phyloP scores from a whole-genome alignment of 345 rosid genomes.

The Draba incana region DNA sequence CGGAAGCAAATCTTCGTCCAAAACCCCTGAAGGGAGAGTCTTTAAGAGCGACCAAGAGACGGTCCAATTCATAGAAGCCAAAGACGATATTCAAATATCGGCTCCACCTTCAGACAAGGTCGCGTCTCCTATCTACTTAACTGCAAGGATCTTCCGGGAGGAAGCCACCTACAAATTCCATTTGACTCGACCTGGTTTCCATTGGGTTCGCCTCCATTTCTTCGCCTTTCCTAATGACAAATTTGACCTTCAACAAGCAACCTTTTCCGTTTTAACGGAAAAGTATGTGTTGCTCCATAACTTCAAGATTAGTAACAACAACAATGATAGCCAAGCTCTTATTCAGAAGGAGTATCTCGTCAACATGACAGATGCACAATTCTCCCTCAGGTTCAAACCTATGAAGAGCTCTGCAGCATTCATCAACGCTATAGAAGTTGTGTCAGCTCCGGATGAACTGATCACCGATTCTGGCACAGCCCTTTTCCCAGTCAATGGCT shows the following conservation, averaged over 20 bases:
- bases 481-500: conserved; percentile 56
- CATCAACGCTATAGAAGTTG: conserved; percentile 73
- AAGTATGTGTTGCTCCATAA: conserved; percentile 65
- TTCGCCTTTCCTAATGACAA: conserved; percentile 47
- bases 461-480: conserved; percentile 54
- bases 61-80: conserved; percentile 45
- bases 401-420: conserved; percentile 66
- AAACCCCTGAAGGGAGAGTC: conserved; percentile 61
- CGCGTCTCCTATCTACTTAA: conserved; percentile 56
- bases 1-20: conserved; percentile 50
- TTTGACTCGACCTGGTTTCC: conserved; percentile 62
- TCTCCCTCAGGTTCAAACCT: conserved; percentile 56
- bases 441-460: conserved; percentile 69
- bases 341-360: conserved; percentile 65
- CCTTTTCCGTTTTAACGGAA: conserved; percentile 59
- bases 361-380: conserved; percentile 51
- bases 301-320: conserved; percentile 49
- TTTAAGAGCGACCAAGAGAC: conserved; percentile 71
- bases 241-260: conserved; percentile 57
- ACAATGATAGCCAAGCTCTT: conserved; percentile 40
- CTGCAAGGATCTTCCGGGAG: conserved; percentile 60
- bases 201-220: conserved; percentile 79
- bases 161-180: conserved; percentile 60
- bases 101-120: conserved; percentile 54
- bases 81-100: conserved; percentile 53